These are phyloP conservation scores for Phytophthora citricola DNA, from an alignment of 352 stramenopile species.

Conservation along the genomic window DNA sequence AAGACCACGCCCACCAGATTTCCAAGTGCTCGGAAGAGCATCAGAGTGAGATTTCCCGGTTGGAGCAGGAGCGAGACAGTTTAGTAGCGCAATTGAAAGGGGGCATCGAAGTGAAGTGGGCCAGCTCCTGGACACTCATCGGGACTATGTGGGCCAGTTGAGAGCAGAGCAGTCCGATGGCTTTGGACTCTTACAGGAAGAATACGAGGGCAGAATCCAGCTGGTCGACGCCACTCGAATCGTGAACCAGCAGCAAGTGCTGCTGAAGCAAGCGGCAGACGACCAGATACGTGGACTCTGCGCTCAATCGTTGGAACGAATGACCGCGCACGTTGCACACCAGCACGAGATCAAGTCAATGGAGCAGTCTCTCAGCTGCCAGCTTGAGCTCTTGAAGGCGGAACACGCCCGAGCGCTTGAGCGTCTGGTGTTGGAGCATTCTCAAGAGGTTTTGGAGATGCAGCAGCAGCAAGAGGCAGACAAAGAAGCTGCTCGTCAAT, in stretches of 20 bases:
- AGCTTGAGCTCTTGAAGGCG: constrained; percentile 3
- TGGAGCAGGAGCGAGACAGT: too few species aligned
- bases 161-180: too few species aligned
- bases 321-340: constrained; percentile 21
- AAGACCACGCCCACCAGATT: too few species aligned
- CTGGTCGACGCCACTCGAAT: neutral
- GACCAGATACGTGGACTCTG: constrained; percentile 25
- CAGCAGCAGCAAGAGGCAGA: constrained; percentile 6
- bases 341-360: constrained; percentile 20
- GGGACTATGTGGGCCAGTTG: too few species aligned
- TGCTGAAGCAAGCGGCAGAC: constrained; percentile 19
- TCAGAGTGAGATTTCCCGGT: too few species aligned
- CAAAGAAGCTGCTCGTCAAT: neutral
- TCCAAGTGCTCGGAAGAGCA: too few species aligned
- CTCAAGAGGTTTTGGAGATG: constrained; percentile 1
- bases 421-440: constrained; percentile 1
- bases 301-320: constrained; percentile 23
- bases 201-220: neutral
- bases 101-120: too few species aligned
- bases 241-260: neutral
- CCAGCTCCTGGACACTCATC: too few species aligned
- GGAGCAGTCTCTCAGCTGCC: constrained; percentile 1
- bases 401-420: constrained; percentile 3
- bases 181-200: neutral
- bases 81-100: too few species aligned